These are phyloP conservation scores for Corymbia calophylla DNA, from an alignment of 441 rosid genomes.

Conservation along the genomic window DNA sequence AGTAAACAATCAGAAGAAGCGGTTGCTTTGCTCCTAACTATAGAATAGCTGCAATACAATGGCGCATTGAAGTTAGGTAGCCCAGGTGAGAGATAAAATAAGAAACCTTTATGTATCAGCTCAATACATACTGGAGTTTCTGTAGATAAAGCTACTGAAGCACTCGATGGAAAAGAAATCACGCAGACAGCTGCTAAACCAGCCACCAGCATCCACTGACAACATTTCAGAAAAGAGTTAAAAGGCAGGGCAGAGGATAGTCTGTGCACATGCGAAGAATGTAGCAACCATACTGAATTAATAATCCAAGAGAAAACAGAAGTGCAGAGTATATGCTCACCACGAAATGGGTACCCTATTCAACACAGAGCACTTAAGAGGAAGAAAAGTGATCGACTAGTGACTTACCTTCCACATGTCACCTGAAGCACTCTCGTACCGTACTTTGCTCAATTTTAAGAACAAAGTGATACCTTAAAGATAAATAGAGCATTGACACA, in stretches of 20 bases:
- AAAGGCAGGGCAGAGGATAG: neutral
- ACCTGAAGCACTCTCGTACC: slow-evolving; percentile 40
- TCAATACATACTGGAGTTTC: slow-evolving; percentile 32
- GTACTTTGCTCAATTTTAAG: slow-evolving; percentile 34
- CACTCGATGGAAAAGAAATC: slow-evolving; percentile 41
- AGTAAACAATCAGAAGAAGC: slow-evolving; percentile 34
- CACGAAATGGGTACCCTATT: neutral
- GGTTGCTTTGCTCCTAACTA: slow-evolving; percentile 28
- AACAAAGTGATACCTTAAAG: slow-evolving; percentile 35
- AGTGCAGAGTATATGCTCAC: neutral
- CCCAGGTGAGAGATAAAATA: neutral
- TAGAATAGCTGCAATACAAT: slow-evolving; percentile 36
- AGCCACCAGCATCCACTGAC: slow-evolving; percentile 30
- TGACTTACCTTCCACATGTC: slow-evolving; percentile 50
- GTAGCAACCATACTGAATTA: neutral
- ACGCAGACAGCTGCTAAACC: slow-evolving; percentile 47
- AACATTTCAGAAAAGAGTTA: neutral
- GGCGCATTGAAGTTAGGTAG: neutral
- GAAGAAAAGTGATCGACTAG: neutral
- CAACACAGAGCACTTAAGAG: neutral
- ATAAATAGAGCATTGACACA: neutral
- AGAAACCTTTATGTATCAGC: neutral
- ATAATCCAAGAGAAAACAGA: neutral
- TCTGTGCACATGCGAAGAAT: neutral
- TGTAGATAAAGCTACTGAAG: slow-evolving; percentile 36